Base-by-base conservation (phyloP, 2,329 filamentous ascomycete species). In the Curvularia eragrostidis region DNA sequence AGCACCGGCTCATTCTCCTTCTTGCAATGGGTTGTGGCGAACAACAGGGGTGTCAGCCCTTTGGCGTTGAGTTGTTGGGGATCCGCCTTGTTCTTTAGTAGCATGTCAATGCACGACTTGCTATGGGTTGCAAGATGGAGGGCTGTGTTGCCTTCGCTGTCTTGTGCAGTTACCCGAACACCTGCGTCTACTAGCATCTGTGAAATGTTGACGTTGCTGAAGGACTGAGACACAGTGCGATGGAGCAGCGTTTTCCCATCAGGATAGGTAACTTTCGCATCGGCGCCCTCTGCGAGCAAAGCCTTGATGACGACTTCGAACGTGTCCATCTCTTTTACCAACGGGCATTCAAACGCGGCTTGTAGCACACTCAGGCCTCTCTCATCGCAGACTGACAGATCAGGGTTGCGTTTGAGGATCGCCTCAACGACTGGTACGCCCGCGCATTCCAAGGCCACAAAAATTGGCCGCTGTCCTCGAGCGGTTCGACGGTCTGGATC, bases 241-340 rank as follows among this genome's bases (percentile, higher is more conserved):
- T 75, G 73, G 28, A 75, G 67, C 15, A 75, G 54, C 12, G 70
- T 75, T 46, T 64, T 68, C 26, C 71, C 70, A 48, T 75, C 68
- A 1, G 65, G 46, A 46, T 71, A 75, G 19, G 48, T 62, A 9
- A 65, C 61, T 8, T 32, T 52, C 8, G 62, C 42, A 54, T 74
- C 63, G 1, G 68, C 71, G 19, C 67, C 70, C 28, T 65, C 62
- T 1, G 66, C 62, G 2, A 75, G 64, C 9, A 75, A 38, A 10
- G 67, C 56, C 24, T 70, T 66, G 30, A 70, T 62, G 8, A 75
- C 56, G 0, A 53, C 62, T 6, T 60, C 48, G 9, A 71, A 63
- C 1, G 59, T 61, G 26, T 70, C 66, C 41, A 67, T 69, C 24
- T 73, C 66, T 12, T 68, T 62, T 15, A 61, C 64, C n/a, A 62